Evolutionary conservation across 2,329 filamentous ascomycete genomes (phyloP), one percentile per base, ranked within the genome.

Genomic region (Cladobotryum protrusum): DNA sequence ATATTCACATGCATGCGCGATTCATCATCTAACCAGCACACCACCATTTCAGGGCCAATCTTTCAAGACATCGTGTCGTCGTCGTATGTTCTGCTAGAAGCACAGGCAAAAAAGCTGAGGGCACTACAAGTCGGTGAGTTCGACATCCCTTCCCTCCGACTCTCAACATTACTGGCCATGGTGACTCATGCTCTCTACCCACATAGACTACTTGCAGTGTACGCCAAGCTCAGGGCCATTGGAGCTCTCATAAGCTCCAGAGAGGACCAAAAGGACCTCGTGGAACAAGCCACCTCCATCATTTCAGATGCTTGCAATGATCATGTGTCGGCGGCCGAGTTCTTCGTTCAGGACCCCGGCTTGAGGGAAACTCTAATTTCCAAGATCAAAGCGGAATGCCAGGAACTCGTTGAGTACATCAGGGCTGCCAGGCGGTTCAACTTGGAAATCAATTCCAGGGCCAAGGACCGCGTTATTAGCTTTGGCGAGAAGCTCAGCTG

Each of bases 401-500:
- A 84, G 58, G 83, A 86, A 63, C 79, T 97, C 52, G 74, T 85
- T 57, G 90, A 89, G 69, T 93, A 85, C 61, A 76, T 83, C 50
- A 70, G 76, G 32, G 82, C 81, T 1, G 78, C 81, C 9, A 81
- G 80, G 65, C 74, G 81, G 56, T 86, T 84, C 68, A 81, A 84
- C 62, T 72, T 86, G 39, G 87, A 91, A 66, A 86, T 91, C 62
- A 89, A 88, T 64, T 80, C 85, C 5, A 79, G 86, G 60, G 85
- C 85, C 52, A 88, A 90, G 66, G 88, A 93, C 63, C 86, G 92
- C 59, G 89, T 99, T 54, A 85, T 97, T 54, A 95, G 90, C 66
- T 90, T 93, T 59, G 93, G 93, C 49, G 93, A 99, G 77, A 97
- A 96, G 72, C 75, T 99, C 58, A 95, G 89, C 70, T 97, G 92